These are phyloP conservation scores for Posidonia australis DNA, from an alignment of 106 monocot genomes.

Conservation along the genomic window DNA sequence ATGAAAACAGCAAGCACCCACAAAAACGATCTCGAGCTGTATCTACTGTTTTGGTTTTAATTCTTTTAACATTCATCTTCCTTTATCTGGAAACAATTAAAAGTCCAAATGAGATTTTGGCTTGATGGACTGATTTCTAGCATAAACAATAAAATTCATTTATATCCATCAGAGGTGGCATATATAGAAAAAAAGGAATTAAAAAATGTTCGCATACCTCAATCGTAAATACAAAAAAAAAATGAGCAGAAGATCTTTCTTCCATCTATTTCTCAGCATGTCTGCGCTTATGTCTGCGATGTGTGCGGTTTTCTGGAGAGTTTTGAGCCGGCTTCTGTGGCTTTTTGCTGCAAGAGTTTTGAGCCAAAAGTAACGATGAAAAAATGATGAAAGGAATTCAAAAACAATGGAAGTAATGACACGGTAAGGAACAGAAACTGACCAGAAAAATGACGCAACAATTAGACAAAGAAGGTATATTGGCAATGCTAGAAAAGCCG, in stretches of 20 bases:
- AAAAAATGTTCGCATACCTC: too few species aligned
- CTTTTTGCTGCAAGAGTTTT: conserved; percentile 21
- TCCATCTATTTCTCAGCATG: conserved; percentile 31
- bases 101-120: too few species aligned
- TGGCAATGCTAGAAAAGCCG: conserved; percentile 47
- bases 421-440: not conserved
- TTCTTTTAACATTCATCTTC: too few species aligned
- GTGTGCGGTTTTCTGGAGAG: conserved; percentile 6
- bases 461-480: conserved; percentile 31
- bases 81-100: too few species aligned
- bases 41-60: too few species aligned
- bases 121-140: too few species aligned
- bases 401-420: not conserved
- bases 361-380: not conserved
- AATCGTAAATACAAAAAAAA: conserved; percentile 5
- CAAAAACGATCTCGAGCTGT: too few species aligned
- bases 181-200: too few species aligned
- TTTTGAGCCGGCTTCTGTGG: conserved; percentile 2
- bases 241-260: not conserved
- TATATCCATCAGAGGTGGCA: too few species aligned
- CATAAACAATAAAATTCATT: too few species aligned
- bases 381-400: not conserved
- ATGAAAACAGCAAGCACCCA: too few species aligned
- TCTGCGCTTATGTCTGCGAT: conserved; percentile 32
- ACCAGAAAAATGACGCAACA: conserved; percentile 28